These are phyloP conservation scores for Pilatotrama ljubarskyi DNA, from an alignment of 768 basidiomycete genomes.

Conservation along the genomic window DNA sequence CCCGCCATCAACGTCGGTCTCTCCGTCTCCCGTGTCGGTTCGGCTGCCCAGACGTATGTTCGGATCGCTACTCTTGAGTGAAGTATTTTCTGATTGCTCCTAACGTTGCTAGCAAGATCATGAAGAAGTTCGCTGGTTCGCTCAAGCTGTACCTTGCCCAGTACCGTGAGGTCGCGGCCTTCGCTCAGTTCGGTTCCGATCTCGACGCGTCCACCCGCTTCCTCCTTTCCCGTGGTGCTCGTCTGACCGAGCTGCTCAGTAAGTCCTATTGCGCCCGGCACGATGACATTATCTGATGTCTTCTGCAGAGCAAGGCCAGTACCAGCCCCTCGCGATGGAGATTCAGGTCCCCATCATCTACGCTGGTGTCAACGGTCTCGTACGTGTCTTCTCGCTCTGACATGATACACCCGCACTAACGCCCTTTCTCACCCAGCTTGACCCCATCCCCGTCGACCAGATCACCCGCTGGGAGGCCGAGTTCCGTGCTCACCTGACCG, in stretches of 20 bases:
- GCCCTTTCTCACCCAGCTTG: constrained; percentile 55
- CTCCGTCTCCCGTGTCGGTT: constrained; percentile 99
- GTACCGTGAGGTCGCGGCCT: constrained; percentile 99
- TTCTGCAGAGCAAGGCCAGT: constrained; percentile 91
- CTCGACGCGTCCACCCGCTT: constrained; percentile 99
- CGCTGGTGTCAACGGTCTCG: constrained; percentile 99
- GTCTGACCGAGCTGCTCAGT: constrained; percentile 96
- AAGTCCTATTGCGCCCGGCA: constrained; percentile 31
- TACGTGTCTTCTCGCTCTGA: constrained; percentile 40
- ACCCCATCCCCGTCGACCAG: constrained; percentile 92
- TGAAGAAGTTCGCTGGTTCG: constrained; percentile 99
- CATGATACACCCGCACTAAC: neutral
- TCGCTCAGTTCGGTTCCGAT: constrained; percentile 99
- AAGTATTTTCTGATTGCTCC: neutral
- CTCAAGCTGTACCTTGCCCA: constrained; percentile 99
- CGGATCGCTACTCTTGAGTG: neutral
- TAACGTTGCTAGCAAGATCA: constrained; percentile 71
- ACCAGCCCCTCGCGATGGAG: constrained; percentile 92
- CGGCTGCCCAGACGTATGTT: constrained; percentile 97
- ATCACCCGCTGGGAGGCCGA: constrained; percentile 92
- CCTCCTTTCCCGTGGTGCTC: constrained; percentile 96
- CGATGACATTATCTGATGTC: constrained; percentile 20
- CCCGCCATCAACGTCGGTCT: constrained; percentile 99
- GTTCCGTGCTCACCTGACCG: constrained; percentile 84
- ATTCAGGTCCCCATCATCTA: constrained; percentile 98